Evolutionary conservation across 257 asterid species (phyloP), one percentile per base, ranked within the genome.

Genomic region (Penstemon newberryi): DNA sequence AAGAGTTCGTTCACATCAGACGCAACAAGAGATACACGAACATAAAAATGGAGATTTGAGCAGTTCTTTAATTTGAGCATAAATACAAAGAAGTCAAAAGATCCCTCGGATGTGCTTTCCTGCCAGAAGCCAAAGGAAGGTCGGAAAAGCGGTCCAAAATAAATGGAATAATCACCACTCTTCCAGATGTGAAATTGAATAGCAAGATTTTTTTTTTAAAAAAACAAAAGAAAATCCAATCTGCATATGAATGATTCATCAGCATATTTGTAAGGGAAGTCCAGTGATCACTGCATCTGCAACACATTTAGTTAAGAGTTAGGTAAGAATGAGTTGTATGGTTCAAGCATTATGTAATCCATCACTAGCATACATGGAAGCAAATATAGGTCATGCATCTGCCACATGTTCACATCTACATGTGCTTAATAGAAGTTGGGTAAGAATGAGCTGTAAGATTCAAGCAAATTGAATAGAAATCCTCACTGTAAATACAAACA

Each of bases 301-400:
- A n/a, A 15, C 19, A 69, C 58, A 60, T 47, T 47, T 36, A 8
- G 56, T 11, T 39, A 25, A 15, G 6, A 42, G 12, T 37, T 0
- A 65, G 40, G 50, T 54, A 39, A 13, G 9, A 65, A 43, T 50
- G 18, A 69, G n/a, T 39, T 39, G 18, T 19, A 38, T 15, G 18
- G 58, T 56, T 36, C 41, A 63, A 62, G 55, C 56, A 63, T 9
- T 63, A 15, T 63, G 46, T 8, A 33, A 63, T 54, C 4, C 25
- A 51, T 53, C 64, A 63, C 25, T 63, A 54, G 53, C 74, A 60
- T 51, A 69, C 65, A 50, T 38, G 73, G 49, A 52, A 33, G 73
- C 64, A 78, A 56, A 68, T 9, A 45, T 33, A 53, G 53, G 4
- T 41, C 50, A 10, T 25, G 50, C 59, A 15, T 12, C 13, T 11